These are phyloP conservation scores for Aspergillus unguis DNA, from an alignment of 2,329 filamentous ascomycete genomes.

Conservation along the genomic window DNA sequence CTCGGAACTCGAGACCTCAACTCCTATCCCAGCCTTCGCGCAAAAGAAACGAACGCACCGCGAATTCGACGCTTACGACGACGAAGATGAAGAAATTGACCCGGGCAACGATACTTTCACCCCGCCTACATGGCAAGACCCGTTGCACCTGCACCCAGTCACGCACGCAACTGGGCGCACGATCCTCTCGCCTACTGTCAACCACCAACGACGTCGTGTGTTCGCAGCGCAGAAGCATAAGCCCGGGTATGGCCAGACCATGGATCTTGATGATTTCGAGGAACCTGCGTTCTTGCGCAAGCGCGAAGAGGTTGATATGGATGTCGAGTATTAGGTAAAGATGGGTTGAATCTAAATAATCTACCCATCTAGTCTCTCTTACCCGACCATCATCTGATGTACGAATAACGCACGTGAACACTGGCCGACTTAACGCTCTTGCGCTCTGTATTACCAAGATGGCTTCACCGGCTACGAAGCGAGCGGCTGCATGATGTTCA, in stretches of 20 bases:
- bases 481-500: too few relatives aligned
- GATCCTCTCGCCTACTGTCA: conserved; percentile 34
- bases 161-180: conserved; percentile 19
- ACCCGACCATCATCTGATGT: neutral
- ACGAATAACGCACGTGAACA: too few relatives aligned
- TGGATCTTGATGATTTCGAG: conserved; percentile 44
- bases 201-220: conserved; percentile 27
- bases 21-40: conserved; percentile 27
- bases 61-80: conserved; percentile 38
- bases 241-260: conserved; percentile 8
- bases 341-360: conserved; percentile 33
- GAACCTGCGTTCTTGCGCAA: conserved; percentile 45
- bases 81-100: neutral
- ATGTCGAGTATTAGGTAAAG: conserved; percentile 23
- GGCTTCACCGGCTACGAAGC: too few relatives aligned
- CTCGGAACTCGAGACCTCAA: conserved; percentile 10
- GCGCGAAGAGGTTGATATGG: conserved; percentile 39
- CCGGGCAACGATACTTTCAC: conserved; percentile 2
- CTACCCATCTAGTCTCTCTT: neutral
- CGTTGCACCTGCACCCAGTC: neutral
- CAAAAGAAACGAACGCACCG: conserved; percentile 43
- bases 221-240: conserved; percentile 13
- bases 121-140: conserved; percentile 20
- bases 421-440: too few relatives aligned
- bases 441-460: too few relatives aligned